Evolutionary conservation across 202 grass and related monocot species (phyloP).

Genomic region (Setaria italica): DNA sequence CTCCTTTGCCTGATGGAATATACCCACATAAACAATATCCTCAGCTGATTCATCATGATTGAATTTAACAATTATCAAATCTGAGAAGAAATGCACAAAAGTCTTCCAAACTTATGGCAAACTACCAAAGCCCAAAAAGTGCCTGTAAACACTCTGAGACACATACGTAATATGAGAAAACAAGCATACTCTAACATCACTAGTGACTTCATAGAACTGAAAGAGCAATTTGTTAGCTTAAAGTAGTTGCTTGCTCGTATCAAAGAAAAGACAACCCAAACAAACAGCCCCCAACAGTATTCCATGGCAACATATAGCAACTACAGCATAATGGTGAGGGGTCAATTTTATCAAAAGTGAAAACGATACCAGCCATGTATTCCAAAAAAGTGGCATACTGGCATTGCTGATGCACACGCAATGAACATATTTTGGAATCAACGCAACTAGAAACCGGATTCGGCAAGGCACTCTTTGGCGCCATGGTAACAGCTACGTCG

Average conservation of each 20-base stretch:
- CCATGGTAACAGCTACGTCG: background rate
- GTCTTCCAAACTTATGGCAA: conserved; percentile 1
- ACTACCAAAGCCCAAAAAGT: background rate
- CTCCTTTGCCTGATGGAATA: background rate
- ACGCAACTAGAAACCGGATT: background rate
- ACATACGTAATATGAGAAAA: background rate
- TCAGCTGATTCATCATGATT: background rate
- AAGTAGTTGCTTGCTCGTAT: background rate
- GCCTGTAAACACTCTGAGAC: background rate
- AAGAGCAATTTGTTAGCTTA: background rate
- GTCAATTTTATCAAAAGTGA: background rate
- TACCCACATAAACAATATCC: background rate
- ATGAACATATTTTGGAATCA: conserved; percentile 1
- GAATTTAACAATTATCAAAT: background rate
- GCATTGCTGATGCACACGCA: background rate
- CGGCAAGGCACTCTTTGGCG: background rate
- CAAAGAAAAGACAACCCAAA: background rate
- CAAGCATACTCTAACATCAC: background rate
- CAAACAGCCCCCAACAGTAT: background rate
- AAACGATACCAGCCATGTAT: background rate
- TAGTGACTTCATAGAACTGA: background rate
- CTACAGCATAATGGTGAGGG: background rate
- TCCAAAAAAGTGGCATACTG: background rate
- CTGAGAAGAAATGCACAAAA: conserved; percentile 7
- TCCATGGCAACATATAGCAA: background rate